Evolutionary conservation across 306 rosid genomes (phyloP), one percentile per base, ranked within the genome.

Genomic region (Rosa rugosa): DNA sequence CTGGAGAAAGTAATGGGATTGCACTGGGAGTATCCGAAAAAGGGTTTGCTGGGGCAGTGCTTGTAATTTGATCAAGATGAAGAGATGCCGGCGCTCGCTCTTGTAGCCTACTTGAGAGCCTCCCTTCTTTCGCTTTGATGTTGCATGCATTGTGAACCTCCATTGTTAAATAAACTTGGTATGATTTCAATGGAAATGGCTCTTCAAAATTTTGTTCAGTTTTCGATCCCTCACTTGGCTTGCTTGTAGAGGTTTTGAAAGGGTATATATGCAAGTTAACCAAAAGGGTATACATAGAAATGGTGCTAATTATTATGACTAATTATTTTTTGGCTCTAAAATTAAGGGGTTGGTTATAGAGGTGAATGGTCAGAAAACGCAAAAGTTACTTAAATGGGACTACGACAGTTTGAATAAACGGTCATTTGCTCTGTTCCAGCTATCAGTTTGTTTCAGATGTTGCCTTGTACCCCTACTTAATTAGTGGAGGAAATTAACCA

Each of bases 1-100:
- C 90, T 0, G 97, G 95, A 1, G 94, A 94, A 5, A 92, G 78
- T 13, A 94, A 81, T 0, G 98, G 98, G 77, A 94, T 87, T 0
- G 96, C 89, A 40, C 51, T 84, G 44, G 96, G 75, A 83, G 80
- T 51, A 11, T 78, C 87, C 18, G 71, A 25, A 49, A 77, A 66
- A 36, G 88, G 78, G 79, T 75, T 71, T 64, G 81, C 34, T 14
- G 80, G 51, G 5, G 76, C 46, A 20, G 11, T 53, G 40, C 69
- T 8, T 14, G 73, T 23, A 7, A 78, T 53, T 67, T 79, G 80
- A 71, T 88, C 88, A 75, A 90, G 88, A 62, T 86, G 80, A 25
- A 93, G 93, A 70, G 78, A 77, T 0, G 91, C 81, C 1, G 97
- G 97, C 13, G 97, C 97, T 13, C 72, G 92, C 73, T 75, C 81